A percentile compares a stretch with the other conserved stretches of the same genome.
These are phyloP conservation scores for Populus pruinosa DNA, from an alignment of 345 rosid species.

Conservation along the genomic window DNA sequence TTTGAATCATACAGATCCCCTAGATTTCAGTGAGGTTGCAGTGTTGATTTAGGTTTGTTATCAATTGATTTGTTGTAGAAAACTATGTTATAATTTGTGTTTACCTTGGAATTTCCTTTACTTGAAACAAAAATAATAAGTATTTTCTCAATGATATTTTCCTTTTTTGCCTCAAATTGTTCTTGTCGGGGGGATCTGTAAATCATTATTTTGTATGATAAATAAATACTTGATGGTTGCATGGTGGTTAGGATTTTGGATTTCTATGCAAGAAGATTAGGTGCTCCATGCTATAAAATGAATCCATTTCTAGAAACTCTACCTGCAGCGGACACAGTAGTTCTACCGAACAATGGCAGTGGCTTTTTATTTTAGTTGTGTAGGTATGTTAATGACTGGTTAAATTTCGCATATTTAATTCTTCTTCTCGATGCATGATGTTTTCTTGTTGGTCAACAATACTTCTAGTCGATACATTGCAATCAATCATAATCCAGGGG, in stretches of 20 bases:
- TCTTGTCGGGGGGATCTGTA: neutral
- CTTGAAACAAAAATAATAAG: neutral
- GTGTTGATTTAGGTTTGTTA: neutral
- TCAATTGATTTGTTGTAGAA: neutral
- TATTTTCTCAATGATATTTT: neutral
- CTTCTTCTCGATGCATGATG: neutral
- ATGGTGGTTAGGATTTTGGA: neutral
- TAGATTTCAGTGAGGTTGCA: neutral
- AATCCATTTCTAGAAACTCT: neutral
- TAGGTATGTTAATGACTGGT: neutral
- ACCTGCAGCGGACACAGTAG: neutral
- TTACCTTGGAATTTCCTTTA: neutral
- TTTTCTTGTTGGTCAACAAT: neutral
- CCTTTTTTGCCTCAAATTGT: neutral
- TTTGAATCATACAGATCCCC: neutral
- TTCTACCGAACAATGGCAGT: neutral
- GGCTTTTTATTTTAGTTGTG: neutral
- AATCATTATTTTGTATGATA: neutral
- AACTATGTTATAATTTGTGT: neutral
- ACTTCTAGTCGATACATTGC: neutral
- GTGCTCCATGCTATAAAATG: neutral
- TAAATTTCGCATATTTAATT: neutral
- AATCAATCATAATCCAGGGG: neutral
- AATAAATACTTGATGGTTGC: neutral
- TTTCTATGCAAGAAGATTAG: neutral